Conservation (phyloP, 2,329 filamentous ascomycete genomes). For the Cercospora sp. region DNA sequence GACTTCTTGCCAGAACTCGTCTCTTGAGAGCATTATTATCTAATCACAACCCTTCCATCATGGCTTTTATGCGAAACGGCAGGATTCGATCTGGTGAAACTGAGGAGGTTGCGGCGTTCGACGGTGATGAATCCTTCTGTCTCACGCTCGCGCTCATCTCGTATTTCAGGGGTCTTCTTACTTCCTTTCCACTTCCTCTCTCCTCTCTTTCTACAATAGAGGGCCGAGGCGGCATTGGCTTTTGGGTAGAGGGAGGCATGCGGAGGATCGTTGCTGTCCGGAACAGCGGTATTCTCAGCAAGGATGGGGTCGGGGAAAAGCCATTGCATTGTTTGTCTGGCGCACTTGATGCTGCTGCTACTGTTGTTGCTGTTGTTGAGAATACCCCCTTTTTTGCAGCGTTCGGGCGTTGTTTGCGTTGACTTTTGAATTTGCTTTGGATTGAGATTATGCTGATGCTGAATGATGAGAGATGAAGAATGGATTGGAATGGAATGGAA, state of each 20-base stretch:
- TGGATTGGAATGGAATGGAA: background rate
- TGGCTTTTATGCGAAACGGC: slow-evolving; percentile 8
- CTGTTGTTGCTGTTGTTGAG: background rate
- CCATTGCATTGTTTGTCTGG: slow-evolving; percentile 6
- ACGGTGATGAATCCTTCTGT: slow-evolving; percentile 10
- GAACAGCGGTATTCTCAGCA: background rate
- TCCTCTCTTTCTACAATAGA: background rate
- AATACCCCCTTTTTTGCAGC: slow-evolving; percentile 13
- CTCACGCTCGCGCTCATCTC: background rate
- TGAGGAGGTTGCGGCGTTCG: background rate
- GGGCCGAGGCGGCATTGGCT: slow-evolving; percentile 5
- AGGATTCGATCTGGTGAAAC: background rate
- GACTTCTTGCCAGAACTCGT: background rate
- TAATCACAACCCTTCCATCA: background rate
- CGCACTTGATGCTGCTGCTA: background rate
- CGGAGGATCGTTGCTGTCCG: background rate
- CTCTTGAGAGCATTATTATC: background rate
- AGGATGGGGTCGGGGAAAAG: background rate
- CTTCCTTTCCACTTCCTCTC: background rate
- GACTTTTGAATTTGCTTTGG: background rate
- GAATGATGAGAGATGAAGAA: background rate
- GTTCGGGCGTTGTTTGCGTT: slow-evolving; percentile 5
- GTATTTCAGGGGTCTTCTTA: background rate
- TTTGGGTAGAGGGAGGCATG: background rate
- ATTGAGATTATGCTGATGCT: background rate